A percentile compares a stretch with the other conserved stretches of the same genome.
Evolutionary conservation across 2,329 filamentous ascomycete species (phyloP).

Genomic region (Verticillium zaregamsianum): DNA sequence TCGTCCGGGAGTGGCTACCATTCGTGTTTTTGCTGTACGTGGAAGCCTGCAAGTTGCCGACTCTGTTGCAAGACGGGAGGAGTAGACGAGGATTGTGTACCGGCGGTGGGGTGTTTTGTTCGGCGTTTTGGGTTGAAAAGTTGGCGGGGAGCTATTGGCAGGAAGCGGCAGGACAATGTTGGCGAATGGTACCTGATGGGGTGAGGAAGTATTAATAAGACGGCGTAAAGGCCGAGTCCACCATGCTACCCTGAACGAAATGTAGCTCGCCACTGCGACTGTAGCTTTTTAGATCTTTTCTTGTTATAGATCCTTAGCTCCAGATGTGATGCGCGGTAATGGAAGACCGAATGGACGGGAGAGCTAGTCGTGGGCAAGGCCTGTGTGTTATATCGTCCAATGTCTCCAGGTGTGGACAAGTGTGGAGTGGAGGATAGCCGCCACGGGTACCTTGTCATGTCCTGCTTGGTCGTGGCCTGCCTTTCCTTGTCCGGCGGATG

Average conservation of each 20-base stretch:
- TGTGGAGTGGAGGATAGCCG: not conserved
- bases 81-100: not conserved
- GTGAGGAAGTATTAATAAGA: slow-evolving; percentile 12
- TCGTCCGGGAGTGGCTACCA: slow-evolving; percentile 26
- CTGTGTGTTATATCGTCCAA: slow-evolving; percentile 38
- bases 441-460: not conserved
- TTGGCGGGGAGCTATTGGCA: slow-evolving; percentile 7
- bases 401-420: not conserved
- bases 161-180: slow-evolving; percentile 7
- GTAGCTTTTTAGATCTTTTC: slow-evolving; percentile 21
- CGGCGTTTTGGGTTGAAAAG: slow-evolving; percentile 2
- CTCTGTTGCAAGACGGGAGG: not conserved
- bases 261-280: slow-evolving; percentile 9
- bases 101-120: not conserved
- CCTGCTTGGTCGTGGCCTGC: not conserved
- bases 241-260: slow-evolving; percentile 10
- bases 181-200: slow-evolving; percentile 3
- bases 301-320: not conserved
- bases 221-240: slow-evolving; percentile 9
- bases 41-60: not conserved
- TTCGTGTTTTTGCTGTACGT: slow-evolving; percentile 5
- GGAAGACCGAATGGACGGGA: slow-evolving; percentile 23
- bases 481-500: not conserved
- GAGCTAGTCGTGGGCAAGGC: slow-evolving; percentile 28
- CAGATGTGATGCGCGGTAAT: not conserved